Conservation (phyloP, 2,329 filamentous ascomycete genomes). For the Penicillium sp. region DNA sequence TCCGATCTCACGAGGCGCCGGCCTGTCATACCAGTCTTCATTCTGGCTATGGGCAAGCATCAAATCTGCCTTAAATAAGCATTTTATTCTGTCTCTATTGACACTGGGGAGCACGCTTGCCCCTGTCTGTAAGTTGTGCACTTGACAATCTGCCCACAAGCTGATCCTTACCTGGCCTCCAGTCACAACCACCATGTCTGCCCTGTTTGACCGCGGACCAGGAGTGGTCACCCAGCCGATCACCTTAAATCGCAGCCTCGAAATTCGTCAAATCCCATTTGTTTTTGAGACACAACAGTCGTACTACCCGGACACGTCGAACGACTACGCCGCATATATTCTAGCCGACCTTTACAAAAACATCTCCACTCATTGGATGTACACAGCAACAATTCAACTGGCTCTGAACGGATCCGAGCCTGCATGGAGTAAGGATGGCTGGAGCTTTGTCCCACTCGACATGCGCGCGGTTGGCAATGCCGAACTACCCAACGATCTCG, state of each 20-base stretch:
- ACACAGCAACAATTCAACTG: constrained; percentile 20
- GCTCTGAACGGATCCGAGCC: constrained; percentile 20
- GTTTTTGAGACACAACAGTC: constrained; percentile 9
- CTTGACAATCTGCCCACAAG: neutral
- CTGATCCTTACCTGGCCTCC: neutral
- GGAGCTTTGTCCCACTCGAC: constrained; percentile 17
- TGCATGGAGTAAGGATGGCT: constrained; percentile 23
- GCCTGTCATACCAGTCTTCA: constrained; percentile 19
- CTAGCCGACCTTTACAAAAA: constrained; percentile 14
- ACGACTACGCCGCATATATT: constrained; percentile 8
- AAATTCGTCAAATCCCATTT: constrained; percentile 19
- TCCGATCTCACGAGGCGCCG: neutral
- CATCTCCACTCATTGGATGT: constrained; percentile 20
- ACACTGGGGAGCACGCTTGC: constrained; percentile 12
- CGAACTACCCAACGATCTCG: neutral
- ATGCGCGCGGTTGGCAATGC: neutral
- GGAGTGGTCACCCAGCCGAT: constrained; percentile 10
- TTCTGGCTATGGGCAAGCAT: constrained; percentile 19
- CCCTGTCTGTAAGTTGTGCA: constrained; percentile 17
- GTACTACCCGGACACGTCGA: neutral
- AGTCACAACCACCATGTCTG: constrained; percentile 23
- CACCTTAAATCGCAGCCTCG: constrained; percentile 8
- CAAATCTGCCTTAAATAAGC: constrained; percentile 17
- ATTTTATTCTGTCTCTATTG: neutral
- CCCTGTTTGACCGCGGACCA: constrained; percentile 16